These are phyloP conservation scores for Fusarium cyanostomum DNA, from an alignment of 2,329 filamentous ascomycete species.

Conservation along the genomic window DNA sequence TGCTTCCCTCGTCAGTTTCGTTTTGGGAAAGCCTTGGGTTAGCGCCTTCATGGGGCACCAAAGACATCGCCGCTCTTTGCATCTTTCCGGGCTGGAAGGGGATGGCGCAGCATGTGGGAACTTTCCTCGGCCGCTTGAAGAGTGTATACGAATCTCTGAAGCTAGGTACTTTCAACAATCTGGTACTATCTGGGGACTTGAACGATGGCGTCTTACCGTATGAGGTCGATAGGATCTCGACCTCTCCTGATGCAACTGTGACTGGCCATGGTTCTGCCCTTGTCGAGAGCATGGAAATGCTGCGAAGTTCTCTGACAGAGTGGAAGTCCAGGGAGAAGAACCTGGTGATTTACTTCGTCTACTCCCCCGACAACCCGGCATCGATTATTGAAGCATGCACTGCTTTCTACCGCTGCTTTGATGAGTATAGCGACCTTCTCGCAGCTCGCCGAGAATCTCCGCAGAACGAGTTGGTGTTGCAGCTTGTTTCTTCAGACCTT, in stretches of 20 bases:
- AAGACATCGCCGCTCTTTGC: slow-evolving; percentile 76
- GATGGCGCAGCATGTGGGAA: slow-evolving; percentile 66
- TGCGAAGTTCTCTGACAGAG: slow-evolving; percentile 58
- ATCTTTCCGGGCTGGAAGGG: slow-evolving; percentile 74
- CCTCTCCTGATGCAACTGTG: slow-evolving; percentile 52
- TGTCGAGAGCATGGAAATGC: slow-evolving; percentile 58
- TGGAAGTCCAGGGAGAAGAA: slow-evolving; percentile 61
- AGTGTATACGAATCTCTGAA: slow-evolving; percentile 79
- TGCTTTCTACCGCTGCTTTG: slow-evolving; percentile 77
- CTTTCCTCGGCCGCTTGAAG: slow-evolving; percentile 74
- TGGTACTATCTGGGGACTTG: slow-evolving; percentile 53
- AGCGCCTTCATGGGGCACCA: slow-evolving; percentile 73
- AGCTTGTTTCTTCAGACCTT: slow-evolving; percentile 76
- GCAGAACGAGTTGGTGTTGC: slow-evolving; percentile 76
- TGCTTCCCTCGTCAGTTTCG: slow-evolving; percentile 76
- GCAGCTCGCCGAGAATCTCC: slow-evolving; percentile 55
- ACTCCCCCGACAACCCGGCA: slow-evolving; percentile 69
- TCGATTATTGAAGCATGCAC: slow-evolving; percentile 76
- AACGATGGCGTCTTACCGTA: slow-evolving; percentile 60
- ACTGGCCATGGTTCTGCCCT: slow-evolving; percentile 57
- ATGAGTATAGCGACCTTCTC: slow-evolving; percentile 60
- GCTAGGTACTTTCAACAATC: slow-evolving; percentile 70
- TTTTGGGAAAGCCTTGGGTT: slow-evolving; percentile 88
- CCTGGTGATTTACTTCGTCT: slow-evolving; percentile 80
- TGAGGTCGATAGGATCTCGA: slow-evolving; percentile 57